phyloP scores from a whole-genome alignment of 2,329 filamentous ascomycete species.

The Plectosphaerella plurivora region DNA sequence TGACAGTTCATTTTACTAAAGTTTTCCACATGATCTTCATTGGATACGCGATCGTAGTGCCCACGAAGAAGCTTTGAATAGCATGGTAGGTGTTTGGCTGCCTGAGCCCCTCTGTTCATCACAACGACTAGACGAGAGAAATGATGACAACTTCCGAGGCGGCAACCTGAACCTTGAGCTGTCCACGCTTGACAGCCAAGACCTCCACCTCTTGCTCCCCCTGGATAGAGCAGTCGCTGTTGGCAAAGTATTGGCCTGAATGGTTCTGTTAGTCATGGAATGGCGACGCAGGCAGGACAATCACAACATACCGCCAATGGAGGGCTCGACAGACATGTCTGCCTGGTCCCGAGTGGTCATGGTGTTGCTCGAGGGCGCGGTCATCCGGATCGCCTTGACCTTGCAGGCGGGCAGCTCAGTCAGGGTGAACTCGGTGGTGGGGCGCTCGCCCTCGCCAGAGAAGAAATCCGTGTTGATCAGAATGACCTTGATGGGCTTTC shows the following conservation, averaged over 20 bases:
- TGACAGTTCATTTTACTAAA: no score
- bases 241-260: background rate
- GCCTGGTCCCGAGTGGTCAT: background rate
- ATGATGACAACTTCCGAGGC: background rate
- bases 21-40: no score
- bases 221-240: background rate
- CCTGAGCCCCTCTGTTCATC: no score
- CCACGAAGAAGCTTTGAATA: no score
- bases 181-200: background rate
- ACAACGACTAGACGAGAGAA: background rate
- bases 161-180: background rate
- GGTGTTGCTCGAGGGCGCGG: background rate
- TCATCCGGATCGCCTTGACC: background rate
- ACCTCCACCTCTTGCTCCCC: background rate
- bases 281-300: background rate
- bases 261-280: background rate
- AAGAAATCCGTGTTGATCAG: slow-evolving; percentile 7
- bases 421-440: background rate
- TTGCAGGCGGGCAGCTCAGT: background rate
- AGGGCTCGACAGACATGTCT: background rate
- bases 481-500: slow-evolving; percentile 1
- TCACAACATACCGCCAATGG: background rate
- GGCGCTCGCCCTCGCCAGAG: slow-evolving; percentile 3
- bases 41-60: no score
- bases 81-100: no score